Conservation (phyloP, 2,329 filamentous ascomycete species). For the Xylariaceae sp. region DNA sequence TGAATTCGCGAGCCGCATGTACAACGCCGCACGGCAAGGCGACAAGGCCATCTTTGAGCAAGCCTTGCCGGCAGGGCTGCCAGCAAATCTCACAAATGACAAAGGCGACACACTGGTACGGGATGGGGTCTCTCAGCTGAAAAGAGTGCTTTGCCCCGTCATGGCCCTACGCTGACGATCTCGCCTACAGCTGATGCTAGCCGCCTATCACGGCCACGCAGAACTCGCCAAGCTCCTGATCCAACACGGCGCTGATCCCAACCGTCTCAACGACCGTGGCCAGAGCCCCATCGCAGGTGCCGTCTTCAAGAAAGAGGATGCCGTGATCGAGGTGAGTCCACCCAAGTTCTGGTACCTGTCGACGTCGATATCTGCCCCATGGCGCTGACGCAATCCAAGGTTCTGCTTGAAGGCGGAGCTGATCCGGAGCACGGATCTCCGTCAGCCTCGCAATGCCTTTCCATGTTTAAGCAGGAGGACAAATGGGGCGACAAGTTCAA, state of each 20-base stretch:
- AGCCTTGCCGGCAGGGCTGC: constrained; percentile 61
- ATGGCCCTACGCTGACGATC: no score
- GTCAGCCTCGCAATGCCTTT: constrained; percentile 43
- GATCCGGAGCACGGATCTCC: constrained; percentile 50
- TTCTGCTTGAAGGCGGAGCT: constrained; percentile 46
- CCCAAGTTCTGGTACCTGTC: no score
- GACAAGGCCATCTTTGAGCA: constrained; percentile 54
- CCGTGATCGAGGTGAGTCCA: constrained; percentile 50
- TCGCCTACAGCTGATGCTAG: constrained; percentile 59
- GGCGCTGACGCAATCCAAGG: constrained; percentile 23
- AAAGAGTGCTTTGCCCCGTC: no score
- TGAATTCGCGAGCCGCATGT: constrained; percentile 62
- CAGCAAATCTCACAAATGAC: constrained; percentile 66
- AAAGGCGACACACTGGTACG: constrained; percentile 67
- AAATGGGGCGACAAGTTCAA: constrained; percentile 48
- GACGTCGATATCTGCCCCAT: constrained; percentile 2
- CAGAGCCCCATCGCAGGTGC: constrained; percentile 69
- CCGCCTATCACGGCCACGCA: constrained; percentile 64
- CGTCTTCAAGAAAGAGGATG: constrained; percentile 66
- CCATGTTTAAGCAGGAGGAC: constrained; percentile 49
- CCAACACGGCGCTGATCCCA: constrained; percentile 60
- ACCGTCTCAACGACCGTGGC: constrained; percentile 62
- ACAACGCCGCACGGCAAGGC: constrained; percentile 60
- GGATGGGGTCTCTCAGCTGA: no score
- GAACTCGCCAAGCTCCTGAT: constrained; percentile 58